Base-by-base conservation (phyloP, 108 stramenopile species). In the Discostella stelligeroides region DNA sequence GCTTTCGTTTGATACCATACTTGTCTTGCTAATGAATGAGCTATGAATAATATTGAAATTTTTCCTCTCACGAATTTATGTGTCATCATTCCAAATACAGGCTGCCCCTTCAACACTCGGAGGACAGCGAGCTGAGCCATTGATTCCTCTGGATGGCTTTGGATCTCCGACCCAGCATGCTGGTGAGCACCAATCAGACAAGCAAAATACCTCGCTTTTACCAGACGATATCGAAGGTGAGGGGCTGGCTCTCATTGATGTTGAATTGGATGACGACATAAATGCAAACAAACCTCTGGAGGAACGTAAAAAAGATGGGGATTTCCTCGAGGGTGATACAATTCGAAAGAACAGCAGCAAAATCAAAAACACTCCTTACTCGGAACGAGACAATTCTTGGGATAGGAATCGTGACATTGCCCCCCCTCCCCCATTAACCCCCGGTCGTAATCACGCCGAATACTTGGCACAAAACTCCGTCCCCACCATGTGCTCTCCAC, bases 401-500 rank as follows among this genome's bases (percentile, higher is more conserved):
- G 54, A 61, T 29, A 56, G 57, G 42, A 50, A 46, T 66, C 47
- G 64, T 24, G 62, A 80, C 63, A 66, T 75, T 60, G 68, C 86
- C 9, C 75, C 83, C 15, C 70, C 82, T 39, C 74, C 84, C 2
- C 66, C 84, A n/a, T 25, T 51, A 18, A 65, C 73, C 17, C 73
- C 62, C 8, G 75, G 63, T 3, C 79, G 74, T 27, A 54, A 49
- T 11, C 63, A 72, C 48, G 68, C 70, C 15, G 83, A 80, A 43
- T 68, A 54, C 67, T 63, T 94, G 28, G 55, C 89, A 1, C 60
- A 57, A 62, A 66, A 82, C 45, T 74, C 85, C 12, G 76, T 74
- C 24, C 65, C 53, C 8, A 73, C 82, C 14, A 70, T 73, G 7
- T 74, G 86, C 4, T 86, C 91, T 7, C 82, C 88, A 15, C 82